phyloP scores from a whole-genome alignment of 192 early-diverging fungal genomes.

The Backusella liffmaniae region DNA sequence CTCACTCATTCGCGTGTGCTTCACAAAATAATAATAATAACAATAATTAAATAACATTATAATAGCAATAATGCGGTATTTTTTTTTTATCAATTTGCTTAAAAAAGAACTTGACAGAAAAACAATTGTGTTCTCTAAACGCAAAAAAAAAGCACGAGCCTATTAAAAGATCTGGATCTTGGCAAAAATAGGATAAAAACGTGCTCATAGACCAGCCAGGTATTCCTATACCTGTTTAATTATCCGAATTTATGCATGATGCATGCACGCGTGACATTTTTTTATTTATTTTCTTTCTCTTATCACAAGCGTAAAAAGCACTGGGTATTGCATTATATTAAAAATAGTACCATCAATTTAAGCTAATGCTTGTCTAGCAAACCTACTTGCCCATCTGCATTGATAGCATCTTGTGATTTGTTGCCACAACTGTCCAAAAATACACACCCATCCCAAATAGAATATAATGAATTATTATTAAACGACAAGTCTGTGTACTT shows the following conservation, averaged over 20 bases:
- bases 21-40: not conserved
- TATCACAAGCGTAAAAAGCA: not conserved
- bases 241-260: constrained; percentile 6
- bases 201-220: not conserved
- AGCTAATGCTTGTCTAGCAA: constrained; percentile 9
- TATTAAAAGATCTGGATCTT: not conserved
- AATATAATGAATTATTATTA: constrained; percentile 47
- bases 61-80: no score
- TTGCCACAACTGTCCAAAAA: constrained; percentile 35
- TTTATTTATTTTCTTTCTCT: not conserved
- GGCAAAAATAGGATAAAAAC: not conserved
- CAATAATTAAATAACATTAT: not conserved
- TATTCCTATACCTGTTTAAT: constrained; percentile 8
- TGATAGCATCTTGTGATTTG: constrained; percentile 32
- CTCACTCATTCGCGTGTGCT: constrained; percentile 7
- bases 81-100: not conserved
- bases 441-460: constrained; percentile 33
- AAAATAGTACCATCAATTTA: not conserved
- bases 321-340: not conserved
- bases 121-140: not conserved
- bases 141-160: not conserved
- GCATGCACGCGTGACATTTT: constrained; percentile 5
- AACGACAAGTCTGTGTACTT: constrained; percentile 25
- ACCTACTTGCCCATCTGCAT: constrained; percentile 39
- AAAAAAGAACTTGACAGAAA: not conserved